Evolutionary conservation across 2,329 filamentous ascomycete genomes (phyloP), one percentile per base, ranked within the genome.

Genomic region (Cyphellophora attinorum): DNA sequence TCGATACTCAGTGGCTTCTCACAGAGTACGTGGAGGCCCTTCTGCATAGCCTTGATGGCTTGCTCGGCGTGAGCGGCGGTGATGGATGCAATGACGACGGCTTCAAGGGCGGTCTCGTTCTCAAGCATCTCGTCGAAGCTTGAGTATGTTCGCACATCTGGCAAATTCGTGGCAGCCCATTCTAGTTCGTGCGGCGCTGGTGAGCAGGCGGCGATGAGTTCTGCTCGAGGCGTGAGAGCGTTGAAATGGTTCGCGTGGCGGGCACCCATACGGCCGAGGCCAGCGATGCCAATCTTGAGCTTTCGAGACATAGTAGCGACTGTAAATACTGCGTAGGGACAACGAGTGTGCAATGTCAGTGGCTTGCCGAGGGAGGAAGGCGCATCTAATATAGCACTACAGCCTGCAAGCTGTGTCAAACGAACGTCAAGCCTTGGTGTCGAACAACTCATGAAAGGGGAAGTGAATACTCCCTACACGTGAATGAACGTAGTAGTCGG

Each of bases 31-130:
- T 76, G 70, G 52, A 68, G 66, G 29, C 65, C 62, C 2, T 62
- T 62, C 27, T 68, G 52, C 35, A 76, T 73, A 8, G 70, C 71
- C 48, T 69, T 67, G 56, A 74, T 72, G 3, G 69, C 63, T 47
- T 76, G 68, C 42, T 74, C 64, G 3, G 71, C 70, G 42, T 76
- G 72, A 17, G 68, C 66, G 1, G 64, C 66, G 2, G 72, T 76
- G 11, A 67, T 68, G 4, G 67, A 68, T 2, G 69, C 67, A 17
- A 76, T 57, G 14, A 74, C 64, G 2, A 76, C 67, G 1, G 72
- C 72, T 48, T 73, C 61, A 1, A 75, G 52, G 10, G 67, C 68
- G 13, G 40, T 42, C 40, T 64, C 58, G 40, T 74, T 68, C 52
- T 65, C 61, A 34, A 76, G 59, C 70, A 76, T 71, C 39, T 71